Evolutionary conservation across 805 yeast genomes (phyloP), one percentile per base, ranked within the genome.

Genomic region (Saccharomycopsis synnaedendra): DNA sequence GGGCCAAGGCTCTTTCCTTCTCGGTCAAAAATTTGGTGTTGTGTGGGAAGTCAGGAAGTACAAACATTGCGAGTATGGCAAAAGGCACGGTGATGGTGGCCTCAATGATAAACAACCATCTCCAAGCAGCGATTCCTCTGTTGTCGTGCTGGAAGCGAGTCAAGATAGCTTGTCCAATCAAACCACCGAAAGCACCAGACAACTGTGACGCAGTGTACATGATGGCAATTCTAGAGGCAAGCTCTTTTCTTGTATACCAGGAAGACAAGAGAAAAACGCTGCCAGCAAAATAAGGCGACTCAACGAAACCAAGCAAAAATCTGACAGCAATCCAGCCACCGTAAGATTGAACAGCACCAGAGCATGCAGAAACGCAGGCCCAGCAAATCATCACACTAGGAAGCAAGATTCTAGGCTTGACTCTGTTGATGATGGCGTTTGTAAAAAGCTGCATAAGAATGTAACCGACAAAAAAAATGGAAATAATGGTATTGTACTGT

Each of bases 161-260:
- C 6, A 69, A 58, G 43, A 76, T 64, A 27, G 74, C 80, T 49
- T 65, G 69, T 0, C 72, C 69, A 32, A 74, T 64, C 30, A 73
- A 59, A 10, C 82, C 82, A 45, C 79, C 77, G 57, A 77, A 74
- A 1, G 77, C 76, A 41, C 76, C 71, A 6, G 80, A 71, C 37
- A 76, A 57, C 48, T 76, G 72, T 8, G 81, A 73, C 29, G 76
- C 70, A 34, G 72, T 65, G 56, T 74, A 74, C 41, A 76, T 67
- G 47, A 68, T 66, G 4, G 76, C 69, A 51, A 71, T 62, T 41
- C 80, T 62, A 32, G 66, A 60, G 1, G 75, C 75, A 51, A 71
- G 66, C 54, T 75, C 79, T 43, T 65, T 62, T 49, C 72, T 65
- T 43, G 72, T 68, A 54, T 74, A 74, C 41, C 71, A 65, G 48